Base-by-base conservation (phyloP, 108 stramenopile genomes). In the Craspedostauros australis region DNA sequence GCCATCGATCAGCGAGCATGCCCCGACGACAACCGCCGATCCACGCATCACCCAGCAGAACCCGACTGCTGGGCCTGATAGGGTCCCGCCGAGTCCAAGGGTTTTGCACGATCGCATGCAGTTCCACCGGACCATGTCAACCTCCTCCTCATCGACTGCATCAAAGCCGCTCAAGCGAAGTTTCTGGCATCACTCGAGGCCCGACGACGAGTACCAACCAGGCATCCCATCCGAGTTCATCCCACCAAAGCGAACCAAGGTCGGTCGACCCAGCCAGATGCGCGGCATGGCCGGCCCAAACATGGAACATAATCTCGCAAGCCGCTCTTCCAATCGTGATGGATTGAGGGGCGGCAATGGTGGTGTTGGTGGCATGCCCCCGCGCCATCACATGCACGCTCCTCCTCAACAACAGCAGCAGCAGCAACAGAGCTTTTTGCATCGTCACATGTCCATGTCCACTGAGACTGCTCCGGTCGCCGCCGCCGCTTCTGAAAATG, bases 141-240 rank as follows among this genome's bases (percentile, higher is more conserved):
- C 46, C 8, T 44, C 33, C n/a, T 43, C 41, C 0, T 19, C 52
- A 14, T 21, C 23, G 12, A 8, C 38, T 6, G 5, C 54, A 28
- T 39, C 44, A 2, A 39, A 29, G 5, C 57, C 53, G 14, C 38
- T 72, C 26, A 72, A 72, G 33, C 57, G 71, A 43, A 72, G 71
- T 37, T 72, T 72, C 51, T 72, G 71, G 71, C 71, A 72, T 39
- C 71, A 72, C 37, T 67, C 71, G 11, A 28, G 53, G 4, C 48
- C 63, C 7, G 54, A 18, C 8, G 68, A 64, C 1, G 64, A 48
- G n/a, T 64, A 51, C 5, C 40, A 37, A 12, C 6, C 32, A 2
- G 14, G 53, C 0, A 31, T 68, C 7, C 62, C 71, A 9, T 36
- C 55, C 45, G 71, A 64, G 40, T 72, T 72, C 43, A 46, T 63